Percentiles rank a stretch among this genome's conserved stretches.
phyloP scores from a whole-genome alignment of 1,284 basidiomycete species.

The Cutaneotrichosporon curvatum region DNA sequence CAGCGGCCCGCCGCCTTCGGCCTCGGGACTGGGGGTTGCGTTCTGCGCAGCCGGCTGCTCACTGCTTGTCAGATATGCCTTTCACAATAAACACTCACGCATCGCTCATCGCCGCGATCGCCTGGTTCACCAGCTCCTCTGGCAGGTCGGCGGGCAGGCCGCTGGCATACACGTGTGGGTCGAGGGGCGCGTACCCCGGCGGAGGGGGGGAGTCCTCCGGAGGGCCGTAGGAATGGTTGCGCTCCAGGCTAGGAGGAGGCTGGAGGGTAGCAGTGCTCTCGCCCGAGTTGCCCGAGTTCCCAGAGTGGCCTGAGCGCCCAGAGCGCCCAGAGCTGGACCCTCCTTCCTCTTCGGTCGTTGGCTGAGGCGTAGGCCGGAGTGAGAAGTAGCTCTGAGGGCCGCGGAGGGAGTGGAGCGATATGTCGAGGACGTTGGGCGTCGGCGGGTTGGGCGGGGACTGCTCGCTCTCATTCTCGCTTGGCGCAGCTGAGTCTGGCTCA shows the following conservation, averaged over 20 bases:
- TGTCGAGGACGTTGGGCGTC: constrained; percentile 52
- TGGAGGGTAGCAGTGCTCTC: constrained; percentile 4
- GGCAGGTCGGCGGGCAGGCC: constrained; percentile 46
- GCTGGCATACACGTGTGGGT: constrained; percentile 44
- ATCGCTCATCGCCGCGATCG: constrained; percentile 42
- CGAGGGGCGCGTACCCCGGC: constrained; percentile 46
- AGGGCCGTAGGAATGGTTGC: constrained; percentile 13
- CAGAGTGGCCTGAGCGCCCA: neutral
- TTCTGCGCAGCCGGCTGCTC: too few species aligned
- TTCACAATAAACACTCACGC: constrained; percentile 12
- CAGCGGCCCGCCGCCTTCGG: too few species aligned
- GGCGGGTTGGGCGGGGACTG: constrained; percentile 49
- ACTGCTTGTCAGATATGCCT: too few species aligned
- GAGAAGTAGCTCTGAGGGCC: constrained; percentile 35
- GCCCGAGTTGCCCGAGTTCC: neutral
- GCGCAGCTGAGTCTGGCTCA: constrained; percentile 20
- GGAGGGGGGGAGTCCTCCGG: constrained; percentile 30
- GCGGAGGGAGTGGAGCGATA: constrained; percentile 48
- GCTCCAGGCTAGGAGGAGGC: neutral
- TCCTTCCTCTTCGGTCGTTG: neutral
- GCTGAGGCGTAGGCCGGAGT: constrained; percentile 6
- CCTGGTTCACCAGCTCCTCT: constrained; percentile 44
- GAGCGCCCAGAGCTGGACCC: neutral
- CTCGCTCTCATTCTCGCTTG: constrained; percentile 8
- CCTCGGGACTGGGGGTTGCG: too few species aligned